Evolutionary conservation across 1,139 yeast species (phyloP), one percentile per base, ranked within the genome.

Genomic region (Hansenula anomala): DNA sequence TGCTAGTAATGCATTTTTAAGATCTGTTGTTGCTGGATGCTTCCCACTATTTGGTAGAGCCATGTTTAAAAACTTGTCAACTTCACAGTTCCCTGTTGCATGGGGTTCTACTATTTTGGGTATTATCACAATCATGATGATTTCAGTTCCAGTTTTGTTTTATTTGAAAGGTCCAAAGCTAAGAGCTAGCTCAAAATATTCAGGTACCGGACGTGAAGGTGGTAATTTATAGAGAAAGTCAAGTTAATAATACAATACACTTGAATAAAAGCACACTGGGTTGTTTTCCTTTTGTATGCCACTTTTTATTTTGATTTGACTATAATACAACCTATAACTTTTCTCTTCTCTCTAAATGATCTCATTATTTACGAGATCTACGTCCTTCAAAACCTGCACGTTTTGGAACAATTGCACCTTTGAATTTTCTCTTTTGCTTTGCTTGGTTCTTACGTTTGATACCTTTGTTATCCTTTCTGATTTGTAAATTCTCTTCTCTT

Each of bases 401-500:
- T 53, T 67, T 63, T 48, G 60, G 57, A 23, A 56, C 46, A 29
- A 51, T 44, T 28, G 47, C 48, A 20, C 86, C 83, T 34, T 80
- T 78, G 58, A 79, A 80, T 55, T 80, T 78, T 58, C 76, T 77
- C 47, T 70, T 61, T 69, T 84, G 79, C 61, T 78, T 79, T 40
- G 74, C 75, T 61, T 80, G 84, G 44, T 82, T 71, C 57, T 80
- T 80, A 52, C 80, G 67, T 60, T 78, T 76, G 49, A 78, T 75
- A 39, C 90, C 92, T 64, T 83, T 88, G 59, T 83, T 81, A 30
- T 83, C 95, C 55, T 75, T 79, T 62, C 96, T 77, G 31, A 86
- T 77, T 58, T 82, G 80, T 61, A 92, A 70, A 56, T 92, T 92
- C 55, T 87, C 95, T 54, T 89, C 96, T 64, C 96, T 77, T 69